phyloP scores from a whole-genome alignment of 73 alveolate genomes.

The Halteria grandinella region DNA sequence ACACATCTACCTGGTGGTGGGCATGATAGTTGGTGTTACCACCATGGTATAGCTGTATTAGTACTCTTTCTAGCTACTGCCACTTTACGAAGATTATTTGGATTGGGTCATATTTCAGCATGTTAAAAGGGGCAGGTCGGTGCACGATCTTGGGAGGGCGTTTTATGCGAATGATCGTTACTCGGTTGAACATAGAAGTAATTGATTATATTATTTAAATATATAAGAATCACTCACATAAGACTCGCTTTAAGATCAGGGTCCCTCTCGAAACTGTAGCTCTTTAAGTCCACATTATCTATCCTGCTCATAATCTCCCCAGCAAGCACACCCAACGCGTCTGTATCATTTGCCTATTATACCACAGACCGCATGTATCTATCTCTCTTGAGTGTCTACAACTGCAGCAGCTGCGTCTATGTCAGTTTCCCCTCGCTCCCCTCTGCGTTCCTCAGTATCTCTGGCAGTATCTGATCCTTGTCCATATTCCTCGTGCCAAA shows the following conservation, averaged over 20 bases:
- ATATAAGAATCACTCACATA: background rate
- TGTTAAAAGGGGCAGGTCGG: slow-evolving; percentile 25
- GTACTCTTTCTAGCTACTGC: background rate
- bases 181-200: slow-evolving; percentile 13
- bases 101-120: slow-evolving; percentile 27
- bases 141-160: background rate
- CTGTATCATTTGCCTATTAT: background rate
- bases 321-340: background rate
- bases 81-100: background rate
- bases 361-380: background rate
- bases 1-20: slow-evolving; percentile 12
- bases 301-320: background rate
- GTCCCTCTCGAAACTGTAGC: slow-evolving; percentile 19
- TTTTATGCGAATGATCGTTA: slow-evolving; percentile 14
- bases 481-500: slow-evolving; percentile 1
- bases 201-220: too few relatives aligned
- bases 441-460: background rate
- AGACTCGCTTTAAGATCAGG: background rate
- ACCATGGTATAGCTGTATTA: background rate
- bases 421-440: slow-evolving; percentile 2
- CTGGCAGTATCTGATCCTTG: background rate
- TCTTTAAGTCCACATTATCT: slow-evolving; percentile 18
- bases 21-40: background rate
- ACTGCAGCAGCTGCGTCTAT: background rate
- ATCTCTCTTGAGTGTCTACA: slow-evolving; percentile 1